Evolutionary conservation across 2,329 filamentous ascomycete genomes (phyloP).

Genomic region (Penicillium sp.): DNA sequence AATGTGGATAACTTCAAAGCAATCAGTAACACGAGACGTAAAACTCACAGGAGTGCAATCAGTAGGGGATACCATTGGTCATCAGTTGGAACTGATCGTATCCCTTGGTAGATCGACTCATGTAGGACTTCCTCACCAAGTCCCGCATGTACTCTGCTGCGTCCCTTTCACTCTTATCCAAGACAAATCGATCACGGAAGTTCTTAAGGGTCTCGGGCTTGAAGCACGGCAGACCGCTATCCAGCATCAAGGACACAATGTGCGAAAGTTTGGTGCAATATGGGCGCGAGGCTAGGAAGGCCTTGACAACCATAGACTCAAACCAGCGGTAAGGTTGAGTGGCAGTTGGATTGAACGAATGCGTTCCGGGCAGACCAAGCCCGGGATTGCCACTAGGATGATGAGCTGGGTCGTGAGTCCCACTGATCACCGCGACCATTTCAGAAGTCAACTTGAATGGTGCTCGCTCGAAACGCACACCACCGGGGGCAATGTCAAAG

Average conservation of each 20-base stretch:
- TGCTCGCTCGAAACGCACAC: slow-evolving; percentile 94
- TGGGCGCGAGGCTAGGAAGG: slow-evolving; percentile 83
- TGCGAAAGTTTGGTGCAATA: slow-evolving; percentile 87
- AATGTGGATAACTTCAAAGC: background rate
- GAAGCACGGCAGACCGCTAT: slow-evolving; percentile 94
- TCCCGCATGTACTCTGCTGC: slow-evolving; percentile 92
- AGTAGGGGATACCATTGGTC: slow-evolving; percentile 97
- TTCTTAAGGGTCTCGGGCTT: slow-evolving; percentile 93
- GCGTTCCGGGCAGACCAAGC: slow-evolving; percentile 31
- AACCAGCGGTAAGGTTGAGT: slow-evolving; percentile 94
- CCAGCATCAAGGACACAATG: slow-evolving; percentile 92
- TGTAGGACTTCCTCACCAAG: slow-evolving; percentile 84
- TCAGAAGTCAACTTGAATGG: slow-evolving; percentile 97
- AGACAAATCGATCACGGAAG: slow-evolving; percentile 87
- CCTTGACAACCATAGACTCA: slow-evolving; percentile 93
- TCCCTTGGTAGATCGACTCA: slow-evolving; percentile 86
- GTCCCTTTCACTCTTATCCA: slow-evolving; percentile 88
- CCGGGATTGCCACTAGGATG: slow-evolving; percentile 27
- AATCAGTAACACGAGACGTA: background rate
- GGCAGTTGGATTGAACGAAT: slow-evolving; percentile 54
- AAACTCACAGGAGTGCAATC: slow-evolving; percentile 19
- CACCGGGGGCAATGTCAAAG: slow-evolving; percentile 96
- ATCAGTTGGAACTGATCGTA: slow-evolving; percentile 98
- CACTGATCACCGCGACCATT: slow-evolving; percentile 99
- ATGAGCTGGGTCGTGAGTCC: slow-evolving; percentile 49